Evolutionary conservation across 306 rosid species (phyloP).

Genomic region (Delonix regia): DNA sequence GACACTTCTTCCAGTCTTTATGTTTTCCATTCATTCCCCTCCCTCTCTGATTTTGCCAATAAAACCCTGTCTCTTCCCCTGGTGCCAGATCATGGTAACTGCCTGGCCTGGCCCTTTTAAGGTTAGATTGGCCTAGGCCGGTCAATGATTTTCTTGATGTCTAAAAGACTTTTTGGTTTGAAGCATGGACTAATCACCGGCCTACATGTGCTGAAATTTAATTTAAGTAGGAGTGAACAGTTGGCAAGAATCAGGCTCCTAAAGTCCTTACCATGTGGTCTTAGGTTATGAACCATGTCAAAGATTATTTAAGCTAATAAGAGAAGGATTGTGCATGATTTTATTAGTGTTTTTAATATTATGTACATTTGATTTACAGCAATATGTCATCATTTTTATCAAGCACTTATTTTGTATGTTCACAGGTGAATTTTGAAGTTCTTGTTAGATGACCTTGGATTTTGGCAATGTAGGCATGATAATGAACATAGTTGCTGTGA

Average conservation of each 20-base stretch:
- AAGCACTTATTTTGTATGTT: conserved; percentile 5
- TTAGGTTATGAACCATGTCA: background rate
- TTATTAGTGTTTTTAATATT: background rate
- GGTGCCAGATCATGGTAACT: too few species aligned
- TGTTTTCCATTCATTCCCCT: too few species aligned
- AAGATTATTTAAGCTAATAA: background rate
- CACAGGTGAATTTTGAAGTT: background rate
- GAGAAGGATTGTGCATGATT: background rate
- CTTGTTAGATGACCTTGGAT: conserved; percentile 4
- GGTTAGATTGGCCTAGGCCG: too few species aligned
- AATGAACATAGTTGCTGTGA: background rate
- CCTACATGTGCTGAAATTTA: background rate
- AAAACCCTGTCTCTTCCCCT: too few species aligned
- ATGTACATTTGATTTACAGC: background rate
- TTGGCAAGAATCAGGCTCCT: background rate
- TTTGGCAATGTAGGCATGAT: conserved; percentile 16
- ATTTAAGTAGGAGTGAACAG: background rate
- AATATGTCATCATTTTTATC: background rate
- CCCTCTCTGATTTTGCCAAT: too few species aligned
- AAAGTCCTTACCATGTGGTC: background rate
- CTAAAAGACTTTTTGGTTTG: too few species aligned
- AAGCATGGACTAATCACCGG: background rate
- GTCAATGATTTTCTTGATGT: too few species aligned
- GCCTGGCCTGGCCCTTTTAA: too few species aligned
- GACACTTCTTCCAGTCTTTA: too few species aligned